Evolutionary conservation across 768 basidiomycete genomes (phyloP).

Genomic region (Serendipita sp.): DNA sequence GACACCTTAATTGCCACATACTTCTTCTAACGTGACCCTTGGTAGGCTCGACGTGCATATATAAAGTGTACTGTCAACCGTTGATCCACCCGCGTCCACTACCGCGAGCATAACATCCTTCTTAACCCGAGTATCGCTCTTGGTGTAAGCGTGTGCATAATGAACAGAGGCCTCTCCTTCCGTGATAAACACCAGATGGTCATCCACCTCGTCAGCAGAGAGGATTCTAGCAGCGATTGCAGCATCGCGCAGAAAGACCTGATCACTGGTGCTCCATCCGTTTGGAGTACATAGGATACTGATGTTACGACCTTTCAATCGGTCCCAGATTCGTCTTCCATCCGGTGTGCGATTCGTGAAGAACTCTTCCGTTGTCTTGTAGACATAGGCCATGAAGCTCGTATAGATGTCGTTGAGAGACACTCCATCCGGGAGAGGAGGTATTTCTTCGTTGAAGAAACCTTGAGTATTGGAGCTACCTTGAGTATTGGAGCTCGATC

Average conservation of each 20-base stretch:
- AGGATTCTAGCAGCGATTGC: not conserved
- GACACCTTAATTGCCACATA: not conserved
- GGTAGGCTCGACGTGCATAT: not conserved
- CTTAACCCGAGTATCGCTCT: not conserved
- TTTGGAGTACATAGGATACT: not conserved
- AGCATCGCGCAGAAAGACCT: not conserved
- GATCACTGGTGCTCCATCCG: not conserved
- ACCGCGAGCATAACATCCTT: not conserved
- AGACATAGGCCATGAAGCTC: conserved; percentile 1
- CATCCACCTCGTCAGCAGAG: not conserved
- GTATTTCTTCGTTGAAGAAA: not conserved
- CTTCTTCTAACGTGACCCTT: not conserved
- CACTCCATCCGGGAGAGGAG: conserved; percentile 1
- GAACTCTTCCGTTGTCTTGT: not conserved
- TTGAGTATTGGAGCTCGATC: not conserved
- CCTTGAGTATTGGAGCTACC: too few relatives aligned
- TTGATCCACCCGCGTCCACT: not conserved
- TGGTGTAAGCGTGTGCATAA: not conserved
- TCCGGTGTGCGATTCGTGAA: not conserved
- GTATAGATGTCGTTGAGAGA: conserved; percentile 2
- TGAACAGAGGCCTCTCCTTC: not conserved
- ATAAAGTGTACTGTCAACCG: not conserved
- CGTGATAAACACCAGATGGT: not conserved
- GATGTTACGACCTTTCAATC: not conserved
- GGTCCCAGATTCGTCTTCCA: not conserved